Percentiles rank a stretch among this genome's conserved stretches.
These are phyloP conservation scores for Liriodendron chinense DNA, from an alignment of 164 flowering plant species.

Conservation along the genomic window DNA sequence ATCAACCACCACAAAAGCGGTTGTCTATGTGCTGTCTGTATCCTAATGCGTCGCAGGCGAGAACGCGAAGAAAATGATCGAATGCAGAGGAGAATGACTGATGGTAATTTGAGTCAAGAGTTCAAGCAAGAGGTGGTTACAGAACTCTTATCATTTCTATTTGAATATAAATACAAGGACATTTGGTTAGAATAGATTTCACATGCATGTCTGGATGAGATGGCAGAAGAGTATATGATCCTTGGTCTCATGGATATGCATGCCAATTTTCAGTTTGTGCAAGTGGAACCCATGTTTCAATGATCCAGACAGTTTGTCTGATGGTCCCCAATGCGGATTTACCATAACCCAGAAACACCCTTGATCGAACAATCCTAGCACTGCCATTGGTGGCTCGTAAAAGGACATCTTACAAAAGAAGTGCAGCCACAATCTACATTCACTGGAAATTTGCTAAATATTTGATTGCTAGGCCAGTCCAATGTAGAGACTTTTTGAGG, in stretches of 20 bases:
- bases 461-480: not conserved
- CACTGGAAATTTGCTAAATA: not conserved
- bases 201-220: not conserved
- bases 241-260: not conserved
- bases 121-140: slow-evolving; percentile 56
- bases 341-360: not conserved
- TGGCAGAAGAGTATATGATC: not conserved
- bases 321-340: not conserved
- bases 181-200: not conserved
- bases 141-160: not conserved
- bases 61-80: slow-evolving; percentile 73
- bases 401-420: not conserved
- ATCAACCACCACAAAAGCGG: slow-evolving; percentile 71
- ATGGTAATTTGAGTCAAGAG: slow-evolving; percentile 35
- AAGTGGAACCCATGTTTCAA: not conserved
- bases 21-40: slow-evolving; percentile 92
- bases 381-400: not conserved
- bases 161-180: not conserved
- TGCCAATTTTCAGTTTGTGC: not conserved
- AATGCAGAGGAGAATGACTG: slow-evolving; percentile 33
- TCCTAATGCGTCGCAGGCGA: slow-evolving; percentile 75
- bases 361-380: not conserved
- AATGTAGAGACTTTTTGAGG: not conserved
- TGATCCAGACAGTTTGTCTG: not conserved
- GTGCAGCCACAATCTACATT: not conserved